Evolutionary conservation across 2,329 filamentous ascomycete species (phyloP), one percentile per base, ranked within the genome.

Genomic region (Fusarium phyllophilum): DNA sequence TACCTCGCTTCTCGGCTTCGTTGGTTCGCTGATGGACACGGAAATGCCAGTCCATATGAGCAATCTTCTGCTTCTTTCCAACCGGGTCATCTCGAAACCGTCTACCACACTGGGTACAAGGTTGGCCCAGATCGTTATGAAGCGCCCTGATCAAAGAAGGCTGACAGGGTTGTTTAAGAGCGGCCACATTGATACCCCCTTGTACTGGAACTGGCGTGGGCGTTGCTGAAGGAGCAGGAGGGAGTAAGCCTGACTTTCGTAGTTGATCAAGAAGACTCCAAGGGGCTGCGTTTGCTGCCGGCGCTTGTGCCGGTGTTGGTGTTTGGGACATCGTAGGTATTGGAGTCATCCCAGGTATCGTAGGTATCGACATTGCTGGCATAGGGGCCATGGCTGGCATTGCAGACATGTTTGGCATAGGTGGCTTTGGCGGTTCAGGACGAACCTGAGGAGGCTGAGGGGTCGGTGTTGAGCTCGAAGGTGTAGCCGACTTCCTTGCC

Each of bases 31-130:
- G 93, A 79, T 98, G 96, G 31, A 96, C 95, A 64, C 93, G 92
- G 84, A 99, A 99, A 83, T 99, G 96, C 96, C 96, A 99, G 83
- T 99, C 96, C 86, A 99, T 92, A 81, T 99, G 96, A 7, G 92
- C 91, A 31, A 92, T 94, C 85, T 98, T 98, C 85, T 93, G 93
- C 80, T 92, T 91, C 78, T 91, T 93, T 18, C 96, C 96, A 73
- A 93, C 91, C 18, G 91, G 90, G 55, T 94, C 93, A 9, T 89
- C 89, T 61, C 89, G 89, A 82, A 99, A 99, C 5, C 96, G 92
- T 68, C 95, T 90, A 31, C 96, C 96, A 80, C 96, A 99, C 67
- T 96, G 96, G 18, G 92, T 94, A 81, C 96, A 99, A 64, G 95
- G 93, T 67, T 95, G 93, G 1, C 96, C 94, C 44, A 94, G 89